Evolutionary conservation across 352 stramenopile species (phyloP).

Genomic region (Pythium biforme): DNA sequence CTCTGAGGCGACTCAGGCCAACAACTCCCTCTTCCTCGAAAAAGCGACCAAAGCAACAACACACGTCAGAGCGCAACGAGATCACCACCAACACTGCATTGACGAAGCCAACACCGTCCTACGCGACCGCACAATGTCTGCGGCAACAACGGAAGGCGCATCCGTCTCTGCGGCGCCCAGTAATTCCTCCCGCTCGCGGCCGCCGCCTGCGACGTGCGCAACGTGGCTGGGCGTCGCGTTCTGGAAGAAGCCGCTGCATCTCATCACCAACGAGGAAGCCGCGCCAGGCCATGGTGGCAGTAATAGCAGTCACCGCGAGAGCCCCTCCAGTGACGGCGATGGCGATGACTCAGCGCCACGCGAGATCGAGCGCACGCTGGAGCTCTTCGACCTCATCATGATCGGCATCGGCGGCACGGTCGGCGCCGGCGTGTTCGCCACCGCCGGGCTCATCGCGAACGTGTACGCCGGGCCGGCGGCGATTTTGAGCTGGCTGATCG

Average conservation of each 20-base stretch:
- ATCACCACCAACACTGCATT: neutral
- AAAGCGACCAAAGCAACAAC: too few species aligned
- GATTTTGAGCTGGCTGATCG: constrained; percentile 83
- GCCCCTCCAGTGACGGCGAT: constrained; percentile 21
- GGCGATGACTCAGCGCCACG: constrained; percentile 1
- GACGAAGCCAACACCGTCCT: neutral
- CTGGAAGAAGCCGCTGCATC: constrained; percentile 69
- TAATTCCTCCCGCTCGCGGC: constrained; percentile 1
- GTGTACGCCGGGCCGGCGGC: constrained; percentile 73
- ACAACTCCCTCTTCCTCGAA: neutral
- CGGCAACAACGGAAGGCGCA: too few species aligned
- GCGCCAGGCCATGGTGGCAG: constrained; percentile 8
- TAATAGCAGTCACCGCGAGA: constrained; percentile 18
- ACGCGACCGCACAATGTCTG: too few species aligned
- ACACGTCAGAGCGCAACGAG: too few species aligned
- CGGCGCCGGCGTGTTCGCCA: constrained; percentile 92
- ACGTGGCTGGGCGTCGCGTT: constrained; percentile 56
- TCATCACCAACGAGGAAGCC: constrained; percentile 28
- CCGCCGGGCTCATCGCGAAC: constrained; percentile 62
- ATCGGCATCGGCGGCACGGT: constrained; percentile 94
- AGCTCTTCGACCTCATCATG: constrained; percentile 91
- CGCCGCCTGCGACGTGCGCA: constrained; percentile 13
- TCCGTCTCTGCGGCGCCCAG: neutral
- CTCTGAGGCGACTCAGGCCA: neutral
- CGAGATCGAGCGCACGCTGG: constrained; percentile 64